Conservation (phyloP, 192 early-diverging fungal species). For the Umbelopsis vinacea region DNA sequence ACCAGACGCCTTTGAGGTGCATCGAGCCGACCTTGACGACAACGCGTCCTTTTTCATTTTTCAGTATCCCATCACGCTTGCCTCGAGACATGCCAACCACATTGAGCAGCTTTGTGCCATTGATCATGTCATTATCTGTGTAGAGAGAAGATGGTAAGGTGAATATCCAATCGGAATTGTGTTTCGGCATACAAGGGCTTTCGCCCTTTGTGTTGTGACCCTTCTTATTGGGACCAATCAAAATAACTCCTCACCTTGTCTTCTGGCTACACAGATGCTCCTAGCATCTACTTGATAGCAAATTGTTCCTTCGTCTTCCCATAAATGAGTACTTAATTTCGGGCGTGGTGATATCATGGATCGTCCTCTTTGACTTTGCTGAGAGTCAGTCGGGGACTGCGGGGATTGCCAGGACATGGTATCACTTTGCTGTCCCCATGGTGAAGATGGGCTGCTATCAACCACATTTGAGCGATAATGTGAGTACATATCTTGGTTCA, state of each 20-base stretch:
- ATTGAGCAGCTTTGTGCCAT: slow-evolving; percentile 87
- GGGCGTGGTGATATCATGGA: slow-evolving; percentile 30
- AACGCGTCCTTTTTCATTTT: slow-evolving; percentile 84
- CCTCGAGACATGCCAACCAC: slow-evolving; percentile 88
- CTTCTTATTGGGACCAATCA: background rate
- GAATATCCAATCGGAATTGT: no score
- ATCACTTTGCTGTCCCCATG: slow-evolving; percentile 8
- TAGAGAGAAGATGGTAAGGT: background rate
- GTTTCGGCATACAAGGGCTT: no score
- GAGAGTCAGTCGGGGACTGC: background rate
- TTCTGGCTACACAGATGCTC: slow-evolving; percentile 78
- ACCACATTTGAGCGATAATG: background rate
- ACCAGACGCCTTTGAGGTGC: slow-evolving; percentile 89
- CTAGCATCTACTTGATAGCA: slow-evolving; percentile 83
- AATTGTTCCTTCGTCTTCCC: slow-evolving; percentile 83
- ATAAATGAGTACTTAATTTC: slow-evolving; percentile 74
- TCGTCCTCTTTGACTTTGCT: background rate
- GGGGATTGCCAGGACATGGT: slow-evolving; percentile 9
- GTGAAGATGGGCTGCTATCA: background rate
- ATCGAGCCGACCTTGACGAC: slow-evolving; percentile 88
- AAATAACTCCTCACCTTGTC: slow-evolving; percentile 52
- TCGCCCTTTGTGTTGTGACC: background rate
- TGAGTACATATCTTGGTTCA: slow-evolving; percentile 8
- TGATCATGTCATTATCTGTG: slow-evolving; percentile 84
- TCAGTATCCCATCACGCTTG: slow-evolving; percentile 84